These are phyloP conservation scores for Tuber calosporum DNA, from an alignment of 495 filamentous ascomycete species.

Conservation along the genomic window DNA sequence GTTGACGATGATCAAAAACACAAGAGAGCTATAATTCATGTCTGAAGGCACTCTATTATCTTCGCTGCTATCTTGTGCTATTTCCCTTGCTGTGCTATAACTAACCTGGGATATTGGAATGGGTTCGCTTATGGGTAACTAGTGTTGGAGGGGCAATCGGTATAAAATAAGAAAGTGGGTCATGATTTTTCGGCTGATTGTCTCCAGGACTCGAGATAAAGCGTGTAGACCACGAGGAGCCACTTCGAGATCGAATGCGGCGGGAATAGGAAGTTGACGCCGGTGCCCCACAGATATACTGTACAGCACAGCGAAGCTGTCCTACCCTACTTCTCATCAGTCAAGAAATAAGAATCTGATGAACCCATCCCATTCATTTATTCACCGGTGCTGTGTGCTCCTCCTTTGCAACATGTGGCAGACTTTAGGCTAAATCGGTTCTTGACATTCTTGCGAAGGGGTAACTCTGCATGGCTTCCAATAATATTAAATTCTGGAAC, in stretches of 20 bases:
- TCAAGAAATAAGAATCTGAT: background rate
- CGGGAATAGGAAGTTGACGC: background rate
- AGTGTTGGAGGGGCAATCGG: background rate
- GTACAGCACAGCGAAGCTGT: background rate
- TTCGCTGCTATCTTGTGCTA: background rate
- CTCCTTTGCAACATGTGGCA: background rate
- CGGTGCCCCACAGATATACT: background rate
- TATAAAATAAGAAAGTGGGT: background rate
- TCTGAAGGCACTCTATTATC: background rate
- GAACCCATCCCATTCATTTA: background rate
- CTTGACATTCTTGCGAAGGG: background rate
- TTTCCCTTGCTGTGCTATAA: background rate
- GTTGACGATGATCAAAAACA: constrained; percentile 2
- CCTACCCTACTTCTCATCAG: background rate
- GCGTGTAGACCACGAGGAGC: background rate
- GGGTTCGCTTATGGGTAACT: background rate
- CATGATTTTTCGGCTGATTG: background rate
- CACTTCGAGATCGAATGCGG: background rate
- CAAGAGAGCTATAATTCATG: constrained; percentile 4
- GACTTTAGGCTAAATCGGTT: background rate
- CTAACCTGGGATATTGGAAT: background rate
- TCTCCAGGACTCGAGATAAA: background rate
- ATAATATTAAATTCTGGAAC: too few relatives aligned
- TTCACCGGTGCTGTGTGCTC: background rate
- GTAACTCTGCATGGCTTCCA: background rate